phyloP scores from a whole-genome alignment of 805 yeast genomes.

The Zygosaccharomyces lentus region DNA sequence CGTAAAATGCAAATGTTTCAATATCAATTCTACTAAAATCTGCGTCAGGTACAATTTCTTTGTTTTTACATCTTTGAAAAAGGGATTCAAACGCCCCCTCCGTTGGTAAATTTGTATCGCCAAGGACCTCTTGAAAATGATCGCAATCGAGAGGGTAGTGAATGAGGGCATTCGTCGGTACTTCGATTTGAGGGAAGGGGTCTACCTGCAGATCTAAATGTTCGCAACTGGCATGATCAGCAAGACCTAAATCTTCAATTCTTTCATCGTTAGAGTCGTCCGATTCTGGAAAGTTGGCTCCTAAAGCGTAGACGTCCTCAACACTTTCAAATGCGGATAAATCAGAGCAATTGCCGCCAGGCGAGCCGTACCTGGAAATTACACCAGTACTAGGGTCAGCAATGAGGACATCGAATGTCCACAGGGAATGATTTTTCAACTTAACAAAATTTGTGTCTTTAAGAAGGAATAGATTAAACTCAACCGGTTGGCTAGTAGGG shows the following conservation, averaged over 20 bases:
- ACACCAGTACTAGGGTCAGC: constrained; percentile 5
- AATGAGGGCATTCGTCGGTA: constrained; percentile 10
- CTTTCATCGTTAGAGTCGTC: neutral
- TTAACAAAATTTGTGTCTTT: constrained; percentile 5
- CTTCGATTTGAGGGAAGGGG: constrained; percentile 4
- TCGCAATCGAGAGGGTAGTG: neutral
- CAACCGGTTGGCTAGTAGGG: neutral
- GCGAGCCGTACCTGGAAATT: neutral
- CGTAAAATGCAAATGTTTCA: constrained; percentile 10
- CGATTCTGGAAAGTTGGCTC: neutral
- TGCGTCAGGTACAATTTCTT: constrained; percentile 9
- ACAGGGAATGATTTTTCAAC: neutral
- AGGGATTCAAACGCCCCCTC: constrained; percentile 5
- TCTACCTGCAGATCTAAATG: constrained; percentile 9
- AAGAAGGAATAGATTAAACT: constrained; percentile 3
- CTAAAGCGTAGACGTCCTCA: neutral
- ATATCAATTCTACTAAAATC: constrained; percentile 9
- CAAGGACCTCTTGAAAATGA: neutral
- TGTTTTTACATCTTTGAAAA: constrained; percentile 9
- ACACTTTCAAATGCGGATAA: neutral
- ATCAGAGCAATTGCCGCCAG: neutral
- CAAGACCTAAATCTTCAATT: constrained; percentile 5
- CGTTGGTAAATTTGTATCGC: constrained; percentile 3
- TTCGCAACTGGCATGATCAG: constrained; percentile 1
- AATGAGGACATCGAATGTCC: constrained; percentile 5